A percentile compares a stretch with the other conserved stretches of the same genome.
Evolutionary conservation across 2,329 filamentous ascomycete species (phyloP).

Genomic region (Talaromyces sp.): DNA sequence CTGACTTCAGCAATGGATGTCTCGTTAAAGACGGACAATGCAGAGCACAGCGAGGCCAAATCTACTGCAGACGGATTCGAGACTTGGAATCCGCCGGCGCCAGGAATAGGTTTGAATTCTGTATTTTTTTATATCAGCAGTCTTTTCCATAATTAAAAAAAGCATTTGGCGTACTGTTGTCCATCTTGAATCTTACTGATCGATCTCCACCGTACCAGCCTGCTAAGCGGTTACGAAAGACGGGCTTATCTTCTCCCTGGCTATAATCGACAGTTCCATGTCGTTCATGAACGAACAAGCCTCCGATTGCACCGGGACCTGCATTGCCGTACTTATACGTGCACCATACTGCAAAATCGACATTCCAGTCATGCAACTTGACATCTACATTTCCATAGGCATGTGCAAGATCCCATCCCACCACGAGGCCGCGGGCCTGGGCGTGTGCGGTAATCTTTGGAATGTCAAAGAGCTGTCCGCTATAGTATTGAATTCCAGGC

Average conservation of each 20-base stretch:
- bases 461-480: conserved; percentile 81
- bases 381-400: conserved; percentile 77
- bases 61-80: conserved; percentile 78
- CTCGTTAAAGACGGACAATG: conserved; percentile 67
- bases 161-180: conserved; percentile 49
- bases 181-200: conserved; percentile 72
- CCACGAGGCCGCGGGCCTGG: conserved; percentile 61
- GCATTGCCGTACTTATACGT: conserved; percentile 91
- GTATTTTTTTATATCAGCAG: neutral
- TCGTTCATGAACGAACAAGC: conserved; percentile 70
- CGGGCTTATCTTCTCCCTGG: conserved; percentile 36
- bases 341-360: conserved; percentile 89
- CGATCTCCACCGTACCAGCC: conserved; percentile 86
- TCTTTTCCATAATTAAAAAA: neutral
- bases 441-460: conserved; percentile 71
- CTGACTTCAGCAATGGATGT: conserved; percentile 65
- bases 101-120: conserved; percentile 68
- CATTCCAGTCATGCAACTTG: conserved; percentile 76
- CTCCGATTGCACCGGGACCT: conserved; percentile 74
- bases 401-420: conserved; percentile 85
- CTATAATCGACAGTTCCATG: conserved; percentile 52
- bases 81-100: conserved; percentile 74
- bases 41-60: conserved; percentile 65
- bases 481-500: conserved; percentile 88
- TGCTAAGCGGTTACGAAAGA: conserved; percentile 62